Evolutionary conservation across 495 filamentous ascomycete species (phyloP), one percentile per base, ranked within the genome.

Genomic region (Acidomyces sp.): DNA sequence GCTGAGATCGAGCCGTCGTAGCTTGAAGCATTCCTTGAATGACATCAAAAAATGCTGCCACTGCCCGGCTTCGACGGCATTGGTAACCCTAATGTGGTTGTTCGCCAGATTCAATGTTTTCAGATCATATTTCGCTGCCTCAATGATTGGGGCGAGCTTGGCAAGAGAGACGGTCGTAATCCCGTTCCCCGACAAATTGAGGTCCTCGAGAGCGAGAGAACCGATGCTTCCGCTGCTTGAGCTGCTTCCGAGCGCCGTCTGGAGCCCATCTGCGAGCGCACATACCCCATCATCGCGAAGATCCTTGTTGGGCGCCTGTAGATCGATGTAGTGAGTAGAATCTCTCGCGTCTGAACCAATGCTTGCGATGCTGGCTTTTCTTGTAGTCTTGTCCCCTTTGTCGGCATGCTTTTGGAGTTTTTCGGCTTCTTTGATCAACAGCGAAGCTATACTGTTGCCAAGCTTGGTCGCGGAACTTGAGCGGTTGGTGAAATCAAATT

Each of bases 1-100:
- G 34, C 64, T 62, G 0, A 72, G 37, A 45, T 71, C 65, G 10
- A 72, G 33, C 34, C 62, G 61, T 24, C 62, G 56, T 1, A 72
- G 55, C 43, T 62, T 43, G 32, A 48, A 62, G 52, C 69, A 71
- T 24, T 56, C 24, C 3, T 49, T 46, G 48, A 72, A 67, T 1
- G 64, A 61, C 4, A 50, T 29, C 9, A 71, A 41, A 31, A 72
- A 72, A 3, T 34, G 21, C 37, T 60, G 51, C 69, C 68, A 71
- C n/a, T 59, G 49, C 3, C 39, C 37, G 26, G 56, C 55, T 5
- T 69, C 53, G n/a, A 55, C 52, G 17, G 48, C 31, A 11, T 48
- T 61, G 1, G 17, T 34, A 13, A 70, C 57, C 1, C 37, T 38
- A 35, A 72, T 65, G 0, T 53, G 20, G 41, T 72, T 72, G n/a